Percentiles rank a stretch among this genome's conserved stretches.
These are phyloP conservation scores for Acer yangbiense DNA, from an alignment of 345 rosid genomes.

Conservation along the genomic window DNA sequence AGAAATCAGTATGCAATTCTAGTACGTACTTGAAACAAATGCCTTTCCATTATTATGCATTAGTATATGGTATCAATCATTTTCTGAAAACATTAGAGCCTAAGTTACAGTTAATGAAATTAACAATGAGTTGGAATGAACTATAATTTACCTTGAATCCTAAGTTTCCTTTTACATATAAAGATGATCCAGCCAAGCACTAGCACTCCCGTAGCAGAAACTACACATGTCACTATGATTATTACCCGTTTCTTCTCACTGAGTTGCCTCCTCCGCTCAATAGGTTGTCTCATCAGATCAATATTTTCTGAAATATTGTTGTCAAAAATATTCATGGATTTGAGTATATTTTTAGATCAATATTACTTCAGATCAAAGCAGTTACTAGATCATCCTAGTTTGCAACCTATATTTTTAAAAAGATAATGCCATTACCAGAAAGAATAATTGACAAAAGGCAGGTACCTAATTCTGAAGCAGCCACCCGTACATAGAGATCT, in stretches of 20 bases:
- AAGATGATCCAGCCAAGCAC: background rate
- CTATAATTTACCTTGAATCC: slow-evolving; percentile 1
- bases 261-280: background rate
- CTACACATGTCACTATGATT: background rate
- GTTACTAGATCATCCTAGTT: too few species aligned
- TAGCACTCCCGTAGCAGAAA: background rate
- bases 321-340: background rate
- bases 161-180: background rate
- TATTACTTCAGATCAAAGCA: too few species aligned
- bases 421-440: background rate
- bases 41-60: too few species aligned
- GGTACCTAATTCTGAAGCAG: slow-evolving; percentile 28
- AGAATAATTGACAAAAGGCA: too few species aligned
- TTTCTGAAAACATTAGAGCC: too few species aligned
- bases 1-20: background rate
- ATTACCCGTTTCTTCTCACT: background rate
- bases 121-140: background rate
- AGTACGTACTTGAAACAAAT: background rate
- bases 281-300: too few species aligned
- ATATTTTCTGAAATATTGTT: background rate
- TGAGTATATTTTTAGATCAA: too few species aligned
- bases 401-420: too few species aligned
- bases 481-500: slow-evolving; percentile 16
- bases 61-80: too few species aligned
- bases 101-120: too few species aligned